Percentiles rank a stretch among this genome's conserved stretches.
Conservation (phyloP, 1,284 basidiomycete genomes). For the Ceratobasidium sp. region DNA sequence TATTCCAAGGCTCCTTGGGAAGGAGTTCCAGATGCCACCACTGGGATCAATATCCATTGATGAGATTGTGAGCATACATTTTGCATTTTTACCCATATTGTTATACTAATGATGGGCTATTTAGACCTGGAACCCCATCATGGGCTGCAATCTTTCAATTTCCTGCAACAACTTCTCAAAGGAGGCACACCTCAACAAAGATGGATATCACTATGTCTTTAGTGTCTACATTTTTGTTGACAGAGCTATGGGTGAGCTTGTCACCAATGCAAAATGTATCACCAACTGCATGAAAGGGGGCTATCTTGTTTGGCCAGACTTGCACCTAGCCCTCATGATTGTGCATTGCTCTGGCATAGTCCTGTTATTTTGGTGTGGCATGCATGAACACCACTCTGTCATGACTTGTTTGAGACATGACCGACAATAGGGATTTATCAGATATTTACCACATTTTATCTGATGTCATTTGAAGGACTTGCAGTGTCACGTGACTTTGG, state of each 20-base stretch:
- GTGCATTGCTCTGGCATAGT: background rate
- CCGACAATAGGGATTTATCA: too few species aligned
- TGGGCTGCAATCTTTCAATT: background rate
- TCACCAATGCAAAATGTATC: background rate
- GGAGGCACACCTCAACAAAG: background rate
- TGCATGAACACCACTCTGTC: background rate
- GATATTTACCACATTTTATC: too few species aligned
- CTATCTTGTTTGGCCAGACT: background rate
- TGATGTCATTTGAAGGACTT: too few species aligned
- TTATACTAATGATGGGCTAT: too few species aligned
- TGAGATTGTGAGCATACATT: too few species aligned
- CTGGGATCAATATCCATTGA: too few species aligned
- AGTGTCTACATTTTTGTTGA: conserved; percentile 6
- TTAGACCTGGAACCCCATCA: background rate
- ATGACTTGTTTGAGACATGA: too few species aligned
- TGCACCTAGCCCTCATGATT: background rate
- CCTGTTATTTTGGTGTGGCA: background rate
- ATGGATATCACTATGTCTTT: background rate
- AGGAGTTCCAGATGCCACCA: too few species aligned
- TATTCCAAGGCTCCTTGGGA: too few species aligned
- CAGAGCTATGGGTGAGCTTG: background rate
- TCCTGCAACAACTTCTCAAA: background rate
- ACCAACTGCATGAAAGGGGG: background rate
- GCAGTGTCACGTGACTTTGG: too few species aligned
- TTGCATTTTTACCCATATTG: too few species aligned